Percentiles rank a stretch among this genome's conserved stretches.
These are phyloP conservation scores for Encephalitozoon romaleae DNA, from an alignment of 371 early-diverging fungal species.

Conservation along the genomic window DNA sequence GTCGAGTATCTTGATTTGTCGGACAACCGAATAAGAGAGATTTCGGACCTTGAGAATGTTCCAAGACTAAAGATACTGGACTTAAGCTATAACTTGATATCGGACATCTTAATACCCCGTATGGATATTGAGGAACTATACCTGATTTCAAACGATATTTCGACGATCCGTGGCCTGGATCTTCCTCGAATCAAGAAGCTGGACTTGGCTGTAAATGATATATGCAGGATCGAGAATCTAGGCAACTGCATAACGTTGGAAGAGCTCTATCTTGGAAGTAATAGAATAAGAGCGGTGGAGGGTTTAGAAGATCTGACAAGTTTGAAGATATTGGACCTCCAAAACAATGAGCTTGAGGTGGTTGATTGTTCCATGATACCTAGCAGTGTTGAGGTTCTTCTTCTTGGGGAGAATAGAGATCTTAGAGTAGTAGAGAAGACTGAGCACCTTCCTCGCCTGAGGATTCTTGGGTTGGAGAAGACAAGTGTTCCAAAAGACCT, in stretches of 20 bases:
- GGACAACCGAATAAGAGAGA: conserved; percentile 47
- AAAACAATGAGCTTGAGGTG: conserved; percentile 41
- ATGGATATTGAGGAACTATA: conserved; percentile 45
- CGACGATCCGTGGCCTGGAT: conserved; percentile 12
- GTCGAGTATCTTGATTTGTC: conserved; percentile 50
- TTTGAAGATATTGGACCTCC: conserved; percentile 44
- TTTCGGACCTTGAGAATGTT: conserved; percentile 25
- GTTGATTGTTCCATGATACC: conserved; percentile 50
- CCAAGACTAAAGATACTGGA: conserved; percentile 44
- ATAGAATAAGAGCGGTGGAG: conserved; percentile 35
- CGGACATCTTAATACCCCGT: not conserved
- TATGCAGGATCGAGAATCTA: conserved; percentile 38
- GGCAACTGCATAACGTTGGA: not conserved
- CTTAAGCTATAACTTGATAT: conserved; percentile 49
- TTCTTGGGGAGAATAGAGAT: conserved; percentile 43
- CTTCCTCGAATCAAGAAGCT: conserved; percentile 35
- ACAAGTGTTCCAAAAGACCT: not conserved
- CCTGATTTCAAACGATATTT: conserved; percentile 52
- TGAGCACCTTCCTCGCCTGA: conserved; percentile 14
- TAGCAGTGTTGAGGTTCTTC: conserved; percentile 19
- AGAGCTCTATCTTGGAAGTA: conserved; percentile 51
- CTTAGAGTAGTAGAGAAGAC: conserved; percentile 35
- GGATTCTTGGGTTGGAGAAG: conserved; percentile 26
- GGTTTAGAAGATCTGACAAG: conserved; percentile 19
- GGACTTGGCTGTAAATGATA: conserved; percentile 52